These are phyloP conservation scores for Graphilbum sp. DNA, from an alignment of 2,329 filamentous ascomycete species.

Conservation along the genomic window DNA sequence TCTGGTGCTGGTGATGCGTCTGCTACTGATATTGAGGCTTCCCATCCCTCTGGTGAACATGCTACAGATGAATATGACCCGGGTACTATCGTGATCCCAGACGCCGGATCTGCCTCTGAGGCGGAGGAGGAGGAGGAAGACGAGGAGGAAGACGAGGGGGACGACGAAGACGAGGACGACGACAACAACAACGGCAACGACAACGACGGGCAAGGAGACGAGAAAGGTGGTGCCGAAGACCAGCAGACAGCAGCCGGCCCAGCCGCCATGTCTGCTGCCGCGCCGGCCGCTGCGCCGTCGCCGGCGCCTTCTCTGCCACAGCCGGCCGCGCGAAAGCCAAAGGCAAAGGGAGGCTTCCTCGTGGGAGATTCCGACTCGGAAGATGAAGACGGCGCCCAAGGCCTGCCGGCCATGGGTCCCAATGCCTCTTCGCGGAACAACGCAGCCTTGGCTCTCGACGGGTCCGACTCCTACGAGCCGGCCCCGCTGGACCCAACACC, in stretches of 20 bases:
- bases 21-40: slow-evolving; percentile 10
- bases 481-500: neutral
- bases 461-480: neutral
- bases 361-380: slow-evolving; percentile 44
- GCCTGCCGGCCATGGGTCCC: neutral
- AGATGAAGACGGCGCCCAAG: slow-evolving; percentile 17
- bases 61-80: slow-evolving; percentile 36
- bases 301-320: slow-evolving; percentile 9
- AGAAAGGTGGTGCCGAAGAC: no score
- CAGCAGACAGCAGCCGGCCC: no score
- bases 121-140: neutral
- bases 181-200: neutral
- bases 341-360: slow-evolving; percentile 42
- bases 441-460: neutral
- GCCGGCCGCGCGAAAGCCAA: slow-evolving; percentile 35
- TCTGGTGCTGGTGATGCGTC: slow-evolving; percentile 27
- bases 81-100: slow-evolving; percentile 11
- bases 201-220: neutral
- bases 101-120: neutral
- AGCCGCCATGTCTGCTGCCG: no score
- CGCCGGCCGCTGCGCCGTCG: neutral
- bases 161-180: neutral
- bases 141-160: neutral
- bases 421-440: neutral
- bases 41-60: slow-evolving; percentile 24